Conservation (phyloP, 192 early-diverging fungal species). For the Rhizophagus prolifer region DNA sequence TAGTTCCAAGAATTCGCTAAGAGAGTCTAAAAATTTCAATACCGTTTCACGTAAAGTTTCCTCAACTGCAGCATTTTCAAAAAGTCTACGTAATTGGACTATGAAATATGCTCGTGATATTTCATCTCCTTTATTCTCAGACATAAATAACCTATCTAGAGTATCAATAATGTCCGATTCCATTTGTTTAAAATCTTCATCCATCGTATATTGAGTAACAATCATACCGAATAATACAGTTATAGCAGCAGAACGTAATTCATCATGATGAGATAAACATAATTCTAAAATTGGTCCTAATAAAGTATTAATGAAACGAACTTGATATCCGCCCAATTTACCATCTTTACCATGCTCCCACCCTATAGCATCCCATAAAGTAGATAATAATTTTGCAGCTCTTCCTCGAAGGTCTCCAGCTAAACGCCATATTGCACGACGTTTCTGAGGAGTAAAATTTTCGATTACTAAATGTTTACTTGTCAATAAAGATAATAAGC, state of each 20-base stretch:
- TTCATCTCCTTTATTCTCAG: conserved; percentile 40
- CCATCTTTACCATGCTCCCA: conserved; percentile 25
- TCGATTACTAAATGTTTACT: conserved; percentile 59
- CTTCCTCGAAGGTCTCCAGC: conserved; percentile 61
- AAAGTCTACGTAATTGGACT: conserved; percentile 32
- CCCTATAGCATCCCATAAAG: conserved; percentile 52
- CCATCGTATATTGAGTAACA: conserved; percentile 33
- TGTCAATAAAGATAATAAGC: conserved; percentile 52
- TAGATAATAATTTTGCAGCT: conserved; percentile 52
- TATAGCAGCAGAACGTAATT: conserved; percentile 37
- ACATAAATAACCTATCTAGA: conserved; percentile 44
- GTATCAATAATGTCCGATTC: conserved; percentile 39
- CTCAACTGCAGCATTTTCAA: conserved; percentile 13
- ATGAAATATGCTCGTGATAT: conserved; percentile 30
- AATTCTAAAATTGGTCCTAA: conserved; percentile 40
- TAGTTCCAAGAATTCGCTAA: conserved; percentile 54
- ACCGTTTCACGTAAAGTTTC: conserved; percentile 8
- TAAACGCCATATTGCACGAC: conserved; percentile 56
- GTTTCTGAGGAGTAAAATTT: conserved; percentile 53
- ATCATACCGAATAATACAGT: conserved; percentile 40
- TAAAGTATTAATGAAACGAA: conserved; percentile 30
- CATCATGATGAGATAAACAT: conserved; percentile 40
- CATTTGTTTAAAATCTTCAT: conserved; percentile 32
- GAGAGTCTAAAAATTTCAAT: conserved; percentile 44
- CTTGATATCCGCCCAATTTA: conserved; percentile 29